Base-by-base conservation (phyloP, 768 basidiomycete genomes). In the Lentinula raphanica region DNA sequence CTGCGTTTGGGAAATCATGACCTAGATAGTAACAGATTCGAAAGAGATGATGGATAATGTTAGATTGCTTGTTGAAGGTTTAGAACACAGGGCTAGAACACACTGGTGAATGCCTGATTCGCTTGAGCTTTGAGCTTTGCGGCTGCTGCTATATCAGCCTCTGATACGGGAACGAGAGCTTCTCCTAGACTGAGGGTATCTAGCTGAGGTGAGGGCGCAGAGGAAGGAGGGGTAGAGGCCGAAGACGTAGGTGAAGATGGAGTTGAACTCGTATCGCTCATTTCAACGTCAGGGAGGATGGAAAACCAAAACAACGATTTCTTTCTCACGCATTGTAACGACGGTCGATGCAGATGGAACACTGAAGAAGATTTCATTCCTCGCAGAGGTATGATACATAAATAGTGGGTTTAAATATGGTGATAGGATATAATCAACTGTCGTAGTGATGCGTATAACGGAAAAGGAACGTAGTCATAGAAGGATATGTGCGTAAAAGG, bases 81-180 rank as follows among this genome's bases (percentile, higher is more conserved):
- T 50, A 50, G 49, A 54, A 17, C 28, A 4, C 15, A 38, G 53
- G 53, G 27, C 53, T 28, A 54, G 54, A 56, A 13, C 70, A 64
- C 68, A 89, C 91, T 75, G 48, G 77, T 72, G 65, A 98, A 99
- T 3, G 92, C 89, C 65, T 86, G 86, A 76, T 98, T 98, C 9
- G 95, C 97, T 60, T 88, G 79, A 6, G 77, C 82, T 72, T 98
- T 99, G 58, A 97, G 69, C 64, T 78, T 77, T 5, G 79, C 71
- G 1, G 94, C 92, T 64, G 82, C 80, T 35, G 78, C 78, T 66
- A 76, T 85, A 63, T 90, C 88, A 60, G 86, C 79, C 36, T 90
- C 87, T 0, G 91, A 83, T 50, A 93, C 80, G 28, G 65, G 59
- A 6, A 67, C 61, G 45, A 64, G 64, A 60, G 82, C 80, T 21